A percentile compares a stretch with the other conserved stretches of the same genome.
Evolutionary conservation across 192 early-diverging fungal species (phyloP).

Genomic region (Ambispora gerdemannii): DNA sequence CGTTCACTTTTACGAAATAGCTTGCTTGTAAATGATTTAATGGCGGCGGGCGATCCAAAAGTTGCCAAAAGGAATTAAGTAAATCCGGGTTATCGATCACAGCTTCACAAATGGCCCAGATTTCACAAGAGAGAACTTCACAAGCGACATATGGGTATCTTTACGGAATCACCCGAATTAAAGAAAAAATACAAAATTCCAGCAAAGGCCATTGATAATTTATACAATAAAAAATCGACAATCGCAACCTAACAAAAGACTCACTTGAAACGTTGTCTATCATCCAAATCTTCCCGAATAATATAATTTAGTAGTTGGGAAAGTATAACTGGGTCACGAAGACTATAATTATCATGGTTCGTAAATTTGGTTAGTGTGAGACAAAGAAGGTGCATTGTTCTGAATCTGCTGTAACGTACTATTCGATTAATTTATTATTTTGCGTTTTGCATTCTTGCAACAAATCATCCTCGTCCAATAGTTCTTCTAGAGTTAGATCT

Average conservation of each 20-base stretch:
- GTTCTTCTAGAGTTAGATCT: slow-evolving; percentile 83
- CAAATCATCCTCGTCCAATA: slow-evolving; percentile 90
- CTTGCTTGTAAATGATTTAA: slow-evolving; percentile 80
- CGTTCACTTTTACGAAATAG: slow-evolving; percentile 90
- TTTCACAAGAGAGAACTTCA: slow-evolving; percentile 76
- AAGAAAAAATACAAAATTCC: slow-evolving; percentile 8
- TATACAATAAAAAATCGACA: neutral
- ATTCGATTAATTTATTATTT: slow-evolving; percentile 87
- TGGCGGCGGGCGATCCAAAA: slow-evolving; percentile 73
- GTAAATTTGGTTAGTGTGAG: neutral
- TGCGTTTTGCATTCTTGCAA: slow-evolving; percentile 93
- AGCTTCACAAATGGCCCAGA: slow-evolving; percentile 75
- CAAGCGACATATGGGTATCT: slow-evolving; percentile 83
- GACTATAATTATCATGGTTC: slow-evolving; percentile 43
- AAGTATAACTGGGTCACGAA: slow-evolving; percentile 72
- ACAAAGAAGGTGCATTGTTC: neutral
- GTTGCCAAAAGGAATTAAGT: slow-evolving; percentile 80
- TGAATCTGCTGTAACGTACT: slow-evolving; percentile 41
- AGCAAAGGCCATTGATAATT: neutral
- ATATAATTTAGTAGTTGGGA: slow-evolving; percentile 79
- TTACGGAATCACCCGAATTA: neutral
- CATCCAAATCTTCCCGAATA: slow-evolving; percentile 79
- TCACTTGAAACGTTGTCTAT: slow-evolving; percentile 75
- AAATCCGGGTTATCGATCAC: slow-evolving; percentile 67
- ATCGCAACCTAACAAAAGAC: neutral